These are phyloP conservation scores for Plectosphaerella sp. DNA, from an alignment of 2,329 filamentous ascomycete species.

Conservation along the genomic window DNA sequence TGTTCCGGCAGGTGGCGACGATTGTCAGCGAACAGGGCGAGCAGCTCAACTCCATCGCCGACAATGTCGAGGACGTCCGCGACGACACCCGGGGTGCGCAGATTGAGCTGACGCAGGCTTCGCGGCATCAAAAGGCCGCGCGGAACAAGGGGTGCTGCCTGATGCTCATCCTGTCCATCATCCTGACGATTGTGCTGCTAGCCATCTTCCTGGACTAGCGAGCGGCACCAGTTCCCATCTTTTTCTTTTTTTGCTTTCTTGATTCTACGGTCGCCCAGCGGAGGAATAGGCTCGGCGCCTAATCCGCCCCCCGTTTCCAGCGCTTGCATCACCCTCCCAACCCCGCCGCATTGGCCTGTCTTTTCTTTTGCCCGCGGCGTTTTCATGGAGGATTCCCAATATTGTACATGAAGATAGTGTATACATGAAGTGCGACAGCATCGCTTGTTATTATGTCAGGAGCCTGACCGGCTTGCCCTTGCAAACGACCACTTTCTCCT, in stretches of 20 bases:
- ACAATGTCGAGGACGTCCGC: conserved; percentile 80
- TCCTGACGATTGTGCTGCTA: conserved; percentile 83
- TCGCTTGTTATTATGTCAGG: not conserved
- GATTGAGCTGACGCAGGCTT: conserved; percentile 77
- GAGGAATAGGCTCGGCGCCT: too few relatives aligned
- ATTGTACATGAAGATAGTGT: conserved; percentile 9
- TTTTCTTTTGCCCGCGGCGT: conserved; percentile 7
- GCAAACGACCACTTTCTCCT: not conserved
- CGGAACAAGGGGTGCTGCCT: conserved; percentile 93
- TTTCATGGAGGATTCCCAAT: conserved; percentile 4
- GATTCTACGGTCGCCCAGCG: not conserved
- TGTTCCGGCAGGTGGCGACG: conserved; percentile 96
- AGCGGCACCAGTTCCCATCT: not conserved
- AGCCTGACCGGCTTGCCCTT: not conserved
- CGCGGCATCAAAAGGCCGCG: conserved; percentile 90
- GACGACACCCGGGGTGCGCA: conserved; percentile 83
- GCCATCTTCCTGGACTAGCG: conserved; percentile 72
- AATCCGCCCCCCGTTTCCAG: too few relatives aligned
- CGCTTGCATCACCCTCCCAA: too few relatives aligned
- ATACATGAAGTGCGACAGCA: not conserved
- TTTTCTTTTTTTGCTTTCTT: not conserved
- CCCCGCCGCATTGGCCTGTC: not conserved
- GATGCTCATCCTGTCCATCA: conserved; percentile 80
- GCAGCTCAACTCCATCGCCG: conserved; percentile 78
- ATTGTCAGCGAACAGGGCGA: conserved; percentile 94